Evolutionary conservation across 2,329 filamentous ascomycete species (phyloP), one percentile per base, ranked within the genome.

Genomic region (Xylaria sp.): DNA sequence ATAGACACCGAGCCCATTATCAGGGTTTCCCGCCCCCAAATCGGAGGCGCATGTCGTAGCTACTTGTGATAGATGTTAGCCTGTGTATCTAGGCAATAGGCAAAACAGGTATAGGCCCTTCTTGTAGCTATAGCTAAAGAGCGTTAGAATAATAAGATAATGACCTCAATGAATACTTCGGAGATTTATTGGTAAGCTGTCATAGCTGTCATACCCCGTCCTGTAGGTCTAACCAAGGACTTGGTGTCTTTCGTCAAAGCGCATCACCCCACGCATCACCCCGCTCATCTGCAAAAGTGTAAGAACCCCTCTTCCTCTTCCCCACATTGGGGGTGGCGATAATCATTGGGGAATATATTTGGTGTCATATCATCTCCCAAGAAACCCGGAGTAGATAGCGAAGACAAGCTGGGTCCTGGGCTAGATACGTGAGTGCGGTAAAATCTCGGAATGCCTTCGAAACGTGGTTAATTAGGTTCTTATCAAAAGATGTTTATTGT

Each of bases 291-390:
- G 12, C 19, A 17, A 14, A 36, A 45, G 17, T 14, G 12, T 27
- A 9, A 9, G 34, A 62, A 39, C 64, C 65, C 65, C 65, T 60
- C 61, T 32, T 59, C 61, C 24, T 59, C 56, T 63, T 63, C 65
- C 61, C 65, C 65, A 24, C 60, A 59, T 64, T 34, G 32, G 55
- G 54, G 50, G 32, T 36, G 7, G 47, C 19, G 19, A 55, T 45
- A n/a, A 47, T 17, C 45, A 17, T 42, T 24, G 55, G 60, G 19
- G 34, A 21, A 21, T 24, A 17, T 19, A 17, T 19, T 6, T 50
- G 4, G 30, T 27, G 34, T 53, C 17, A 57, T 24, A 12, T 54
- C 9, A 6, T 54, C 53, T 54, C 6, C 19, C 24, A 14, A 66
- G 27, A 45, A 17, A 55, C 11, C 19, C 7, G 11, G n/a, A n/a